Conservation (phyloP, 2,329 filamentous ascomycete species). For the Leptodontidium sp. region DNA sequence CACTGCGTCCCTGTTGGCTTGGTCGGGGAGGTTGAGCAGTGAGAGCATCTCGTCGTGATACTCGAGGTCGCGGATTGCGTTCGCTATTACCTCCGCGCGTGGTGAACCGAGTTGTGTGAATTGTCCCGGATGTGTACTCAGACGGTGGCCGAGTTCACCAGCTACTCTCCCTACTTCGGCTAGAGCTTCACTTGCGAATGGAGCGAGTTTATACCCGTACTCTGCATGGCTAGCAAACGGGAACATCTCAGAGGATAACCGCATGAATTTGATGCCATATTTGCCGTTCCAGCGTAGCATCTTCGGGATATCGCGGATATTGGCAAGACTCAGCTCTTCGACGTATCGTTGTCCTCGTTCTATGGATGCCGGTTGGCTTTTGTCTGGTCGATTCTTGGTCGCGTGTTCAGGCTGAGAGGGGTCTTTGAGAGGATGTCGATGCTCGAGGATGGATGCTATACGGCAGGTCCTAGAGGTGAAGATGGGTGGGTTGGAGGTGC, state of each 20-base stretch:
- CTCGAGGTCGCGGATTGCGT: conserved; percentile 80
- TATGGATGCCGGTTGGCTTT: conserved; percentile 69
- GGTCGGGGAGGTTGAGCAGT: conserved; percentile 77
- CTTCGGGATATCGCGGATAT: conserved; percentile 83
- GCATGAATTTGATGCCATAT: conserved; percentile 91
- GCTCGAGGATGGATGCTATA: conserved; percentile 88
- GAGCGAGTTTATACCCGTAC: conserved; percentile 84
- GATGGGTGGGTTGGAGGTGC: conserved; percentile 80
- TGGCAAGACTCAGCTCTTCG: conserved; percentile 79
- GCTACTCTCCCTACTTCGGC: conserved; percentile 80
- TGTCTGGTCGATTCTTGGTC: conserved; percentile 87
- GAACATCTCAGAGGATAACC: conserved; percentile 95
- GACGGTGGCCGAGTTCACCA: conserved; percentile 79
- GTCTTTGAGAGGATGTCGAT: conserved; percentile 82
- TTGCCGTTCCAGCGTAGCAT: conserved; percentile 92
- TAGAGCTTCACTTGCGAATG: conserved; percentile 82
- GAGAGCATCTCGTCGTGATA: conserved; percentile 89
- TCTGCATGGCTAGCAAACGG: conserved; percentile 90
- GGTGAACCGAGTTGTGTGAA: conserved; percentile 93
- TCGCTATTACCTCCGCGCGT: conserved; percentile 76
- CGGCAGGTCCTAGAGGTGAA: conserved; percentile 93
- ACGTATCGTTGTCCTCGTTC: conserved; percentile 76
- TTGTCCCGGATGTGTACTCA: conserved; percentile 91
- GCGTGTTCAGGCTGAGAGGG: conserved; percentile 79
- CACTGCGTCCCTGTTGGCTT: conserved; percentile 84